Evolutionary conservation across 768 basidiomycete genomes (phyloP), one percentile per base, ranked within the genome.

Genomic region (Suillus hirtellus): DNA sequence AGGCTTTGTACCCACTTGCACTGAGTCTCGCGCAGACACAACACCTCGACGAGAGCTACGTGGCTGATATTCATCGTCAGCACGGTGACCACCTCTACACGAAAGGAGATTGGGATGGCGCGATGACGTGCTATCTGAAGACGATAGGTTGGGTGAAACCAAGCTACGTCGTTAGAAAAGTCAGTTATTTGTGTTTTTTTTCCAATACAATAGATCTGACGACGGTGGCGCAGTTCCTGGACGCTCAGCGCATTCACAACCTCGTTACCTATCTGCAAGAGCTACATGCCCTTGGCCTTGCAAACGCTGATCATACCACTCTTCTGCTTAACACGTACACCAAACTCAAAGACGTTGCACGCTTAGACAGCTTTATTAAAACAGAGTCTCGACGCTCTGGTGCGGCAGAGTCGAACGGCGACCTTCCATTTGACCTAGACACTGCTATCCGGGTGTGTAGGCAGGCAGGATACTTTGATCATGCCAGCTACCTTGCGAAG

Each of bases 161-260:
- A 0, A 97, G 95, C 71, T 97, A 98, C 76, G 95, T 99, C 40
- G 95, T 99, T 59, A 87, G 97, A 68, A 99, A 98, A 84, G 96
- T 95, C 70, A 60, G 74, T 46, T 10, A 9, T 27, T 21, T 56
- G 59, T 24, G 4, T 50, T 27, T 50, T 31, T n/a, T 24, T 34
- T 52, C 7, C 37, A 12, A 11, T 12, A 47, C 17, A 2, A 31
- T 14, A 12, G 17, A 17, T 58, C 54, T 63, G 53, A 49, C 54
- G 47, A 54, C 72, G 15, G 69, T 55, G 56, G 59, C 47, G 8
- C 63, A 98, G 96, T 99, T 95, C 77, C 86, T 99, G 43, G 97
- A 97, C 67, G 95, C 96, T 0, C 97, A 99, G 71, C 83, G 96
- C 2, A 97, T 98, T 62, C 91, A 95, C 66, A 95, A 96, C 72